phyloP scores from a whole-genome alignment of 2,329 filamentous ascomycete species.

The Scortechinia acanthostroma region DNA sequence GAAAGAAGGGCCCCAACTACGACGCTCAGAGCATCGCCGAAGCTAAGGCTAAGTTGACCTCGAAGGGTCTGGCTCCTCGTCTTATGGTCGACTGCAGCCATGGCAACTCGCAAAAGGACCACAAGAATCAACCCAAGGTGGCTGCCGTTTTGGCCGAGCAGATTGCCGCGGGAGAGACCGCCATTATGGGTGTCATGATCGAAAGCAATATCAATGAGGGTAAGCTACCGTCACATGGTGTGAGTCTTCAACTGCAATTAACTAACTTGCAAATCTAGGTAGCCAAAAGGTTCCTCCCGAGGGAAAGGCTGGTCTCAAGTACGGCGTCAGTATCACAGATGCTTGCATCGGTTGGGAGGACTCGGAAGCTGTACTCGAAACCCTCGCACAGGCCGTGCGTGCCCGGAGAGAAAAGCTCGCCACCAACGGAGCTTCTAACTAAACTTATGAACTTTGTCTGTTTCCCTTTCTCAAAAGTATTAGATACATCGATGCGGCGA shows the following conservation, averaged over 20 bases:
- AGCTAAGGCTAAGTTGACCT: conserved; percentile 71
- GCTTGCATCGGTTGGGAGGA: conserved; percentile 94
- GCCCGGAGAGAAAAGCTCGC: not conserved
- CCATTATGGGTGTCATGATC: conserved; percentile 97
- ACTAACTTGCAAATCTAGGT: no score
- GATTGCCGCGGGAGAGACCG: conserved; percentile 74
- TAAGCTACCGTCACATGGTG: no score
- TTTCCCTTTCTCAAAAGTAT: no score
- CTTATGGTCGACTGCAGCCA: conserved; percentile 99
- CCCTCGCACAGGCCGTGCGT: conserved; percentile 68
- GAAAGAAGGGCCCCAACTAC: conserved; percentile 89
- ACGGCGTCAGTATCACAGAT: conserved; percentile 94
- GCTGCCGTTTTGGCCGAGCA: conserved; percentile 76
- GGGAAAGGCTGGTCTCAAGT: conserved; percentile 77
- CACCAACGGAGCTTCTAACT: not conserved
- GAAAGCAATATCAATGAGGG: conserved; percentile 96
- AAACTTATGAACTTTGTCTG: no score
- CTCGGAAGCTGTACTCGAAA: conserved; percentile 71
- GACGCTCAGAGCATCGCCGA: conserved; percentile 77
- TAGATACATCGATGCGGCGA: no score
- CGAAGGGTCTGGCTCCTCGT: conserved; percentile 67
- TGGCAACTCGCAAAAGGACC: conserved; percentile 90
- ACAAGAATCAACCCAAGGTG: conserved; percentile 95
- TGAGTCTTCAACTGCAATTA: no score
- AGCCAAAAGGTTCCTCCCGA: conserved; percentile 81